Base-by-base conservation (phyloP, 352 stramenopile species). In the Phytophthora ohioensis region DNA sequence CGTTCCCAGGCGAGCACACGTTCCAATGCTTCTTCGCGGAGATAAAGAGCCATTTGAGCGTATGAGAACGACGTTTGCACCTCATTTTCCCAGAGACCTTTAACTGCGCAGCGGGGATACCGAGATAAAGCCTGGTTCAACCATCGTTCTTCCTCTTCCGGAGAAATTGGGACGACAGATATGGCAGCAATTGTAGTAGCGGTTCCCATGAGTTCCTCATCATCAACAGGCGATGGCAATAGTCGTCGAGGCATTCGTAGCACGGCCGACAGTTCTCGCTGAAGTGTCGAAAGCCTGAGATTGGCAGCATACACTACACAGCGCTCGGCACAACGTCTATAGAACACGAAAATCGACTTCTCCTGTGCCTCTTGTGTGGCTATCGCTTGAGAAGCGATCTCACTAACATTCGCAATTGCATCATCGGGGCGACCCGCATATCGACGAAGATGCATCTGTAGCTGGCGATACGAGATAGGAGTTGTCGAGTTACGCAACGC, bases 371-470 rank as follows among this genome's bases (percentile, higher is more conserved):
- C 75, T 15, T 71, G 76, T 5, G 84, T 92, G 35, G 67, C 75
- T 48, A 67, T 71, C 15, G 70, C 46, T 15, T 87, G 62, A n/a
- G 78, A 88, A n/a, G 81, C 75, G 35, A 94, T 85, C 32, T 92
- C 85, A 9, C 59, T 41, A 32, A 91, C 76, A 45, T 85, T 75
- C 12, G 73, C 71, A 10, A 90, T 71, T 1, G 88, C 88, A 34
- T 93, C 86, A 51, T 93, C 84, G 0, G 88, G 88, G 0, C 88
- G 82, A 1, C 85, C 88, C 1, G 77, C 85, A 64, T 90, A 94
- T 27, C 79, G 69, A 15, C 85, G 86, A 52, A 94, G 59, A 52
- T 94, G 84, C 82, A 87, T 86, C 35, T 95, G 83, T 34, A 95
- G 63, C 59, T 93, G 85, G 2, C 85, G 83, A 64, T 84, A 91